phyloP scores from a whole-genome alignment of 495 filamentous ascomycete species.

The Letharia lupina region DNA sequence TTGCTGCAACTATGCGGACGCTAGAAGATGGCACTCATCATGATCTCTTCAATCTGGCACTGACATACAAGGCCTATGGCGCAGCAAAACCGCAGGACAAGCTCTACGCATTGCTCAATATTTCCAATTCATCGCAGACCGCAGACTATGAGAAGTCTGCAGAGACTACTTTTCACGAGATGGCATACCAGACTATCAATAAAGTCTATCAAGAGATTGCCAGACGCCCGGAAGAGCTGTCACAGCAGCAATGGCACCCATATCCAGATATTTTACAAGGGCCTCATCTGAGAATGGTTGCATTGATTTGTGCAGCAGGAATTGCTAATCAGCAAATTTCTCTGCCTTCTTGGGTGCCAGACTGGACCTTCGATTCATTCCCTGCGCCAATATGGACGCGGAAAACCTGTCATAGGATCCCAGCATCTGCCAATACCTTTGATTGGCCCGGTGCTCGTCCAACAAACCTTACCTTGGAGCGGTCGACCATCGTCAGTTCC shows the following conservation, averaged over 20 bases:
- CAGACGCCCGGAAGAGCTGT: not conserved
- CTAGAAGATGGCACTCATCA: not conserved
- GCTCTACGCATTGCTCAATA: not conserved
- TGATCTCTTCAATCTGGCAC: constrained; percentile 2
- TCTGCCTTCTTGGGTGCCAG: constrained; percentile 2
- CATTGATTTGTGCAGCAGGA: not conserved
- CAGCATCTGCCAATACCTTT: not conserved
- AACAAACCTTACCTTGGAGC: not conserved
- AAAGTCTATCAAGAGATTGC: not conserved
- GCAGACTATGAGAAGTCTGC: not conserved
- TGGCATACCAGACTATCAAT: not conserved
- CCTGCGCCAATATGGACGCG: constrained; percentile 1
- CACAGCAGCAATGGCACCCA: constrained; percentile 1
- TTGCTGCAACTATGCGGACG: not conserved
- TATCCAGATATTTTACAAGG: not conserved
- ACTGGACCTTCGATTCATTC: not conserved
- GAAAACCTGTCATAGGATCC: not conserved
- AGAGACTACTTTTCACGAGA: not conserved
- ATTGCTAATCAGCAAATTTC: constrained; percentile 3
- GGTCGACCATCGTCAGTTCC: not conserved
- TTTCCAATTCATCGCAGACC: not conserved
- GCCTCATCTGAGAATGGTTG: not conserved
- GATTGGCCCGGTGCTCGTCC: not conserved
- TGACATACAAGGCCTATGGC: not conserved
- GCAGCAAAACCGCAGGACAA: not conserved